Evolutionary conservation across 192 early-diverging fungal genomes (phyloP).

Genomic region (Backusella morwellensis): DNA sequence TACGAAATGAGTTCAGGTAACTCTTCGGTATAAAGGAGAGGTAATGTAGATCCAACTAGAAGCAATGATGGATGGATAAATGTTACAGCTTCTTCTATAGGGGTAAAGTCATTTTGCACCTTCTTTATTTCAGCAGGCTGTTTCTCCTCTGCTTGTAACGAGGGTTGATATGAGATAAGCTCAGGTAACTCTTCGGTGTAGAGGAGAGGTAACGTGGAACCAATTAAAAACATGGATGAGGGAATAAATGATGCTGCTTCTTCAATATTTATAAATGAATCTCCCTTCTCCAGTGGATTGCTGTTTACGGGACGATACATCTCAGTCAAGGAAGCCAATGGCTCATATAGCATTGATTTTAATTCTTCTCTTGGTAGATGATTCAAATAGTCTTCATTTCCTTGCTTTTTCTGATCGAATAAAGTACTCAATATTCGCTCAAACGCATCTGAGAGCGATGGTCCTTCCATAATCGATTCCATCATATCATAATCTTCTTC

Average conservation of each 20-base stretch:
- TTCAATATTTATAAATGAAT: neutral
- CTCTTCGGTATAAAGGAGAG: neutral
- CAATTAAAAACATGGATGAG: neutral
- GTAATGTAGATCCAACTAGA: neutral
- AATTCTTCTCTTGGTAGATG: neutral
- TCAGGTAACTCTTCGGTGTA: neutral
- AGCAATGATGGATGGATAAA: neutral
- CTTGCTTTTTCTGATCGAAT: neutral
- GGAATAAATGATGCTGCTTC: neutral
- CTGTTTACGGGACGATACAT: neutral
- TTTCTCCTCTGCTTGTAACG: neutral
- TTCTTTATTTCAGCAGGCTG: neutral
- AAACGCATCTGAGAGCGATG: neutral
- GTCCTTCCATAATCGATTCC: neutral
- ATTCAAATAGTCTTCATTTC: neutral
- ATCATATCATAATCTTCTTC: conserved; percentile 2
- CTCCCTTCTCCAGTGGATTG: neutral
- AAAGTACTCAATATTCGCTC: neutral
- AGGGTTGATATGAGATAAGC: neutral
- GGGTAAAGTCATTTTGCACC: neutral
- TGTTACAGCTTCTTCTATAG: neutral
- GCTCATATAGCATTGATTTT: neutral
- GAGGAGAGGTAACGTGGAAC: neutral
- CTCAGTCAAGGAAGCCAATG: neutral
- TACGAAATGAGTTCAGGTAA: neutral